phyloP scores from a whole-genome alignment of 2,329 filamentous ascomycete species.

The Calonectria henricotiae region DNA sequence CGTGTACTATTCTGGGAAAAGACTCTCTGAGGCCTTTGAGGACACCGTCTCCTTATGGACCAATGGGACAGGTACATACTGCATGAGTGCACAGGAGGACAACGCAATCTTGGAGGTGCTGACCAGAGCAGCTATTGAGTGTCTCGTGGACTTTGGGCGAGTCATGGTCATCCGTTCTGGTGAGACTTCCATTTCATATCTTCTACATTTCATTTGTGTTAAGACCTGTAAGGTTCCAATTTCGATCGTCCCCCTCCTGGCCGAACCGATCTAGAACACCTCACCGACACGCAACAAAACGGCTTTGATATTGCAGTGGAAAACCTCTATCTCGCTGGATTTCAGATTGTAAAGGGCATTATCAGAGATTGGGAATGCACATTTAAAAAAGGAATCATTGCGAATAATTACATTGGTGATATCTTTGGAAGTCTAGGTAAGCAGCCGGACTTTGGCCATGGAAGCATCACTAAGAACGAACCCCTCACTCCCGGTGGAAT shows the following conservation, averaged over 20 bases:
- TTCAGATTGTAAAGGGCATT: constrained; percentile 77
- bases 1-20: constrained; percentile 78
- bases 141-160: constrained; percentile 76
- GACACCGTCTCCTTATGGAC: constrained; percentile 77
- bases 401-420: constrained; percentile 79
- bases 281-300: constrained; percentile 74
- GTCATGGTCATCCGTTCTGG: constrained; percentile 79
- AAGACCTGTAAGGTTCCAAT: constrained; percentile 68
- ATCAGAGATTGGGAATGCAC: constrained; percentile 73
- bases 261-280: constrained; percentile 71
- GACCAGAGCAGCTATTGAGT: constrained; percentile 71
- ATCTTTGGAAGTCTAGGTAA: constrained; percentile 80
- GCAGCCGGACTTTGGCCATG: constrained; percentile 76
- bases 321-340: constrained; percentile 79
- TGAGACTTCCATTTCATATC: constrained; percentile 44
- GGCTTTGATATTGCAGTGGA: constrained; percentile 75
- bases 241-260: constrained; percentile 80
- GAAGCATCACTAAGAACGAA: constrained; percentile 62
- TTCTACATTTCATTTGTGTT: not conserved
- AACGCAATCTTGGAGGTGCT: constrained; percentile 79
- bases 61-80: constrained; percentile 79
- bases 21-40: constrained; percentile 76
- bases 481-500: constrained; percentile 50
- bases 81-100: constrained; percentile 82
- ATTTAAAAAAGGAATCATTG: constrained; percentile 71